These are phyloP conservation scores for Alternaria alternata DNA, from an alignment of 2,329 filamentous ascomycete species.

Conservation along the genomic window DNA sequence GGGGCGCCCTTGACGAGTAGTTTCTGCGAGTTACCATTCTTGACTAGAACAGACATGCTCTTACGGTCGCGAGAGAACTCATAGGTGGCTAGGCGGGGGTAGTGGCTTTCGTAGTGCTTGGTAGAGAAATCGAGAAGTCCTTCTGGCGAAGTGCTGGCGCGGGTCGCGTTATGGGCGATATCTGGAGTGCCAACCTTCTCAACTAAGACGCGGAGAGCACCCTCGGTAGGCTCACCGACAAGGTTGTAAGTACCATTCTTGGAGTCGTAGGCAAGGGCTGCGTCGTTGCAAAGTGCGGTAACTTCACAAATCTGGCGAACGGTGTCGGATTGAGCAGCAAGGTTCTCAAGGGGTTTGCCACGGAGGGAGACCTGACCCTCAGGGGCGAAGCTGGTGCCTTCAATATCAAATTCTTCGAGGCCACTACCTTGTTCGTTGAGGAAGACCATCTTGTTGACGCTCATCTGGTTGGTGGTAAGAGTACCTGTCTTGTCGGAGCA, in stretches of 20 bases:
- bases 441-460: conserved; percentile 90
- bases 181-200: conserved; percentile 94
- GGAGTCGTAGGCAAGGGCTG: conserved; percentile 81
- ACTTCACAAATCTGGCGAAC: conserved; percentile 78
- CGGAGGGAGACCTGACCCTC: conserved; percentile 75
- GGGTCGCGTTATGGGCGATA: conserved; percentile 63
- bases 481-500: conserved; percentile 99
- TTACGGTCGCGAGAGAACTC: conserved; percentile 98
- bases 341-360: conserved; percentile 73
- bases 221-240: conserved; percentile 95
- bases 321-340: conserved; percentile 76
- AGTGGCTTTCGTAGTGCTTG: conserved; percentile 79
- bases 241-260: conserved; percentile 78
- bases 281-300: conserved; percentile 84
- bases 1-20: conserved; percentile 96
- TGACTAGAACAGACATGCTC: conserved; percentile 97
- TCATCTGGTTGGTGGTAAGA: conserved; percentile 99
- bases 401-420: conserved; percentile 85
- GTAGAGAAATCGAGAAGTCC: conserved; percentile 82
- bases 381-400: conserved; percentile 92
- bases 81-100: conserved; percentile 82
- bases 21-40: conserved; percentile 73
- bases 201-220: conserved; percentile 85
- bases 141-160: conserved; percentile 57
- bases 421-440: conserved; percentile 76